Evolutionary conservation across 225 moss, liverwort and hornwort genomes (phyloP), one percentile per base, ranked within the genome.

Genomic region (Physcomitrellopsis africana): DNA sequence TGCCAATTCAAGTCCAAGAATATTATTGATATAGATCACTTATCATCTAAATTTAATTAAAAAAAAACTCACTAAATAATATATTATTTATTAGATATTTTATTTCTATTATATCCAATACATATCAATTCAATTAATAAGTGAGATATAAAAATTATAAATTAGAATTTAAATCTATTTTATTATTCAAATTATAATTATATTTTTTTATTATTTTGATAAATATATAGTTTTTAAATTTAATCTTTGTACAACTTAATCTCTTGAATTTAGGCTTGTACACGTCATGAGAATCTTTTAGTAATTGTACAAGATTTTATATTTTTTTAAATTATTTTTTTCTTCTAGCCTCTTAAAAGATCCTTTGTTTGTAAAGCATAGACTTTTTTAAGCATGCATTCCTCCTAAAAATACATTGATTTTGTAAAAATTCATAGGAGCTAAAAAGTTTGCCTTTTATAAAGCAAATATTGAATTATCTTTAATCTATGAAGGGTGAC

Each of bases 11-110:
- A 77, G 70, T 69, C 77, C 11, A 84, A 88, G 58, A 22, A 20
- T 12, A 48, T 68, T 16, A 57, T 69, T 22, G 91, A 91, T 58
- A 74, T 68, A 72, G 91, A 91, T 57, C 72, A 18, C 70, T 75
- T 91, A 7, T 91, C 91, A 12, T 78, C 91, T 19, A 88, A 91
- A 51, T 83, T 91, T 8, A 88, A 91, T 5, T n/a, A 67, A 73
- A 17, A 76, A 77, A 57, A 63, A 24, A 20, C 70, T 79, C 26
- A 84, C 82, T 13, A 88, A 88, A 88, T 70, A 86, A 69, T 86
- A 89, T 1, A 85, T 91, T 70, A 78, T 71, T 18, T 80, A 76
- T 55, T 57, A 77, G 88, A 84, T 82, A 45, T 53, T 70, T 41
- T 59, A 1, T 12, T 17, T 51, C 10, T 54, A 1, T 26, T 60